Base-by-base conservation (phyloP, 805 yeast genomes). In the Nakazawaea siamensis region DNA sequence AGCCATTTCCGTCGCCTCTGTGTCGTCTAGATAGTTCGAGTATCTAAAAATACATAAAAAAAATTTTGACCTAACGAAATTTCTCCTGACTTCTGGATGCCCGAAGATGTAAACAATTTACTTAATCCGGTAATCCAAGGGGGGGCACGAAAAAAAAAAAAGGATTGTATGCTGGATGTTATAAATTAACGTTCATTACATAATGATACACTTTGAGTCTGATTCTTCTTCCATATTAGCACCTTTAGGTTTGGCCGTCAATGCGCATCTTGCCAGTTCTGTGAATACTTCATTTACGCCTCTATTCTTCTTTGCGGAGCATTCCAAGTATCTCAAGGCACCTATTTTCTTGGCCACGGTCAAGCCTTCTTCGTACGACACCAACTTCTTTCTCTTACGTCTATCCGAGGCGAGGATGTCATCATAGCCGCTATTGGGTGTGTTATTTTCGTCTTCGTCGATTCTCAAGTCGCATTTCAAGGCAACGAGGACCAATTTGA, bases 261-360 rank as follows among this genome's bases (percentile, higher is more conserved):
- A 68, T 2, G 97, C 97, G 51, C 95, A 88, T 56, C 98, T 78
- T 6, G 97, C 96, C 29, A 97, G 98, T 61, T 92, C 98, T 0
- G 97, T 87, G 55, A 92, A 92, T 8, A 97, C 97, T 62, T 92
- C 98, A 52, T 94, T 92, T n/a, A 92, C 98, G 45, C 98, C 98
- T 52, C 94, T 75, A 58, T 88, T 90, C 56, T 81, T 79, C 66
- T 88, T 92, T 5, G 98, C 97, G 18, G 95, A 84, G 62, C 98
- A 92, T 59, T 92, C 98, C 52, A 92, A 68, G 57, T 92, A 92
- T 51, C 97, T 74, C 49, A 88, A 66, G 1, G 98, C 97, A 17
- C 97, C 97, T 29, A 92, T 83, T 53, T 75, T 75, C 52, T 87
- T 87, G 25, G 98, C 98, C 49, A 90, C 86, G 1, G 79, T 78